phyloP scores from a whole-genome alignment of 495 filamentous ascomycete genomes.

The Clavariopsis aquatica region DNA sequence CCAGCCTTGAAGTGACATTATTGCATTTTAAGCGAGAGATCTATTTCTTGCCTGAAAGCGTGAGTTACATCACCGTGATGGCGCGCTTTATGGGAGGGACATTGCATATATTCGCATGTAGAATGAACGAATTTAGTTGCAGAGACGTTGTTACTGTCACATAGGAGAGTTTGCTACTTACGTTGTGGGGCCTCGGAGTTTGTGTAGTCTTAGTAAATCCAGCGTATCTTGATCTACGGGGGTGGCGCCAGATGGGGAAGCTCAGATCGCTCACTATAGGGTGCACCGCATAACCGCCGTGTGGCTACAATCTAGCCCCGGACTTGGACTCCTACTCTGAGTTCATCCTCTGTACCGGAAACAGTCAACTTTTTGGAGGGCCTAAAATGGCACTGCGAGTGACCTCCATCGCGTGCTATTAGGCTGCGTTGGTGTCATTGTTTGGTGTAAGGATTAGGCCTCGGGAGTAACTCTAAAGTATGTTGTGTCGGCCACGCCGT shows the following conservation, averaged over 20 bases:
- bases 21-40: too few relatives aligned
- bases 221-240: not conserved
- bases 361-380: too few relatives aligned
- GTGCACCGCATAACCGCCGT: not conserved
- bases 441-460: not conserved
- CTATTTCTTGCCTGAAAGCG: not conserved
- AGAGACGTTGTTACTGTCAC: not conserved
- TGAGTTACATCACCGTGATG: not conserved
- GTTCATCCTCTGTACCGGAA: not conserved
- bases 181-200: not conserved
- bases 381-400: not conserved
- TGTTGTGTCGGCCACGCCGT: not conserved
- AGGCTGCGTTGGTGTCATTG: not conserved
- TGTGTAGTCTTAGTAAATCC: not conserved
- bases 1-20: too few relatives aligned
- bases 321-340: not conserved
- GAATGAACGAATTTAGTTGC: not conserved
- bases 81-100: not conserved
- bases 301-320: not conserved
- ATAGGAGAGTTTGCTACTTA: not conserved
- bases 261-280: not conserved
- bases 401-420: not conserved
- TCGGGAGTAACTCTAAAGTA: not conserved
- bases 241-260: not conserved
- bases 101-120: not conserved